These are phyloP conservation scores for Ceraceosorus guamensis DNA, from an alignment of 1,284 basidiomycete species.

Conservation along the genomic window DNA sequence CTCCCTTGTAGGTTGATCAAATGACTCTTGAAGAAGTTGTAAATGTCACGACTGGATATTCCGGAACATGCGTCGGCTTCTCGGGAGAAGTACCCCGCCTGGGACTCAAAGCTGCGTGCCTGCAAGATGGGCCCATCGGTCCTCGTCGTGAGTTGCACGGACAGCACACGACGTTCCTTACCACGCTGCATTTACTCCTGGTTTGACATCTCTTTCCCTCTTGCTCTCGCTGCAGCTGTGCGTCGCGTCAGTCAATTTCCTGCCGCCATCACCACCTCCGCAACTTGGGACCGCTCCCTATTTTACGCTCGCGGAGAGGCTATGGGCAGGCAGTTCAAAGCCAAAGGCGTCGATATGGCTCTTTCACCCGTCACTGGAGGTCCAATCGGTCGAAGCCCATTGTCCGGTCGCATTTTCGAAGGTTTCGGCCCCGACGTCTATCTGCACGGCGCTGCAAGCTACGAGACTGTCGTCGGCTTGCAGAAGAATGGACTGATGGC, in stretches of 20 bases:
- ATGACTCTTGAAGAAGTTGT: constrained; percentile 53
- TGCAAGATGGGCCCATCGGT: constrained; percentile 57
- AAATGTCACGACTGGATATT: constrained; percentile 49
- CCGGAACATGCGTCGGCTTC: constrained; percentile 35
- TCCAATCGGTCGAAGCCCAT: constrained; percentile 56
- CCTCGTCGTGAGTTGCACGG: too few species aligned
- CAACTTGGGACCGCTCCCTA: constrained; percentile 63
- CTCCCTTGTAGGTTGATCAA: too few species aligned
- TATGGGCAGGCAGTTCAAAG: constrained; percentile 69
- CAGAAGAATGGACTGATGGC: not conserved
- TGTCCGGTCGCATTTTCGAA: constrained; percentile 45
- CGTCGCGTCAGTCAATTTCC: constrained; percentile 56
- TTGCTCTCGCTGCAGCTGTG: too few species aligned
- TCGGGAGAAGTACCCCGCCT: constrained; percentile 54
- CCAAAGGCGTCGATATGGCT: constrained; percentile 69
- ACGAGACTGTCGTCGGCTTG: not conserved
- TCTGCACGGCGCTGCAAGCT: not conserved
- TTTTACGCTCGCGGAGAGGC: constrained; percentile 66
- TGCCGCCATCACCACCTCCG: constrained; percentile 64
- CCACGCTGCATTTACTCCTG: too few species aligned
- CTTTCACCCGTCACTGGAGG: constrained; percentile 52
- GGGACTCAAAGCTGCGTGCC: constrained; percentile 62
- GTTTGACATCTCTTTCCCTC: too few species aligned
- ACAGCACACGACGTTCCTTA: too few species aligned
- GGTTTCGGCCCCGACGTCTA: too few species aligned